These are phyloP conservation scores for Xylariomycetidae sp. DNA, from an alignment of 2,329 filamentous ascomycete species.

Conservation along the genomic window DNA sequence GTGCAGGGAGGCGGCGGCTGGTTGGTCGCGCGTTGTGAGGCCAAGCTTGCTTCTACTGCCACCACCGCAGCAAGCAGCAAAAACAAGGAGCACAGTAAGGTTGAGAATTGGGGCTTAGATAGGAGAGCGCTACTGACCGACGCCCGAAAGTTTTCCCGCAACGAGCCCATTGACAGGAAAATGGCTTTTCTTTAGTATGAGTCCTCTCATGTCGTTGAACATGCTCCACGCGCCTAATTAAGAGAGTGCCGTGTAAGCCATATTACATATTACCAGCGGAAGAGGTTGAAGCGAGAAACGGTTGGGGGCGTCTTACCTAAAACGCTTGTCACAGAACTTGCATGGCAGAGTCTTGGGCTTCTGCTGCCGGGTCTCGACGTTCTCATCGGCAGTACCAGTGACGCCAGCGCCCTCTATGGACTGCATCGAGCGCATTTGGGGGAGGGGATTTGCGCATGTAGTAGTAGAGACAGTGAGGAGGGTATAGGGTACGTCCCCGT, in stretches of 20 bases:
- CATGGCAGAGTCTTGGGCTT: conserved; percentile 60
- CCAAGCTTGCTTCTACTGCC: too few relatives aligned
- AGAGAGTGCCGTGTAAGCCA: conserved; percentile 34
- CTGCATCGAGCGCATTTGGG: conserved; percentile 43
- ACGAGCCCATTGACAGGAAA: conserved; percentile 53
- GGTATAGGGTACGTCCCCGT: conserved; percentile 25
- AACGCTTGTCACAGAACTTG: conserved; percentile 59
- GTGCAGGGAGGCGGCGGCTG: conserved; percentile 17
- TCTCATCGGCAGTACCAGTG: conserved; percentile 37
- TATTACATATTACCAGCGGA: conserved; percentile 30
- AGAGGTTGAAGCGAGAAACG: conserved; percentile 11
- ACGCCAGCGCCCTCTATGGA: conserved; percentile 44
- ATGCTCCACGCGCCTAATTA: conserved; percentile 56
- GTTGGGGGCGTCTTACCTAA: conserved; percentile 44
- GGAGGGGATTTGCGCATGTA: conserved; percentile 20
- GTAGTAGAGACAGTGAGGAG: conserved; percentile 17
- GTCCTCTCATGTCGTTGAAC: conserved; percentile 60
- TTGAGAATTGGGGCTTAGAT: too few relatives aligned
- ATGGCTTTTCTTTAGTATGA: conserved; percentile 63
- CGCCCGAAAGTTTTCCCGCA: conserved; percentile 61
- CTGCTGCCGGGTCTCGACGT: conserved; percentile 48
- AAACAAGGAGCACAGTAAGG: too few relatives aligned
- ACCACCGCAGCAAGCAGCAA: too few relatives aligned
- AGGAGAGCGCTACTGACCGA: conserved; percentile 42
- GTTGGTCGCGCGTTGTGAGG: too few relatives aligned